phyloP scores from a whole-genome alignment of 2,329 filamentous ascomycete genomes.

The Dothidotthia symphoricarpi region DNA sequence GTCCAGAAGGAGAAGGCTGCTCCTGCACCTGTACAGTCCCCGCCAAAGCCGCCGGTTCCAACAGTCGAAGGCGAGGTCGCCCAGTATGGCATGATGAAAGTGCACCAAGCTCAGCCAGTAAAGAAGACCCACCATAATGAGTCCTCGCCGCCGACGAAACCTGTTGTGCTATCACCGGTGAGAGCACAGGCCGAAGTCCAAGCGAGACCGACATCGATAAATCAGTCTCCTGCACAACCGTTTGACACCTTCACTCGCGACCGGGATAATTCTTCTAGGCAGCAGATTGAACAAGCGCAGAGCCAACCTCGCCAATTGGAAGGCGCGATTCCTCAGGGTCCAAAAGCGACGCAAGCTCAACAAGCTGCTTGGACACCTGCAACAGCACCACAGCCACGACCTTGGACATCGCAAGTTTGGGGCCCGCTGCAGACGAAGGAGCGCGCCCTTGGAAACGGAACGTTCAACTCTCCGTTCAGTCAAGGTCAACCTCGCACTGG shows the following conservation, averaged over 20 bases:
- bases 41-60: slow-evolving; percentile 59
- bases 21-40: slow-evolving; percentile 41
- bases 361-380: slow-evolving; percentile 28
- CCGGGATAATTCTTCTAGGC: slow-evolving; percentile 13
- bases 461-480: slow-evolving; percentile 65
- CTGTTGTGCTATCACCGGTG: slow-evolving; percentile 22
- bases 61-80: slow-evolving; percentile 57
- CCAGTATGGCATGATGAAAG: slow-evolving; percentile 63
- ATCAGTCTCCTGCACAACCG: slow-evolving; percentile 17
- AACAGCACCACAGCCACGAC: slow-evolving; percentile 25
- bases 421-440: slow-evolving; percentile 66
- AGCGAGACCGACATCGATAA: slow-evolving; percentile 17
- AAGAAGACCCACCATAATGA: slow-evolving; percentile 29
- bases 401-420: slow-evolving; percentile 62
- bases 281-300: slow-evolving; percentile 17
- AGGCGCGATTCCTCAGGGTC: slow-evolving; percentile 12
- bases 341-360: slow-evolving; percentile 27
- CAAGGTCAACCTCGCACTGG: slow-evolving; percentile 47
- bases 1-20: slow-evolving; percentile 48
- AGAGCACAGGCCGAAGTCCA: slow-evolving; percentile 21
- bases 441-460: slow-evolving; percentile 72
- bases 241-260: slow-evolving; percentile 24
- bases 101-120: slow-evolving; percentile 57
- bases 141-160: slow-evolving; percentile 12
- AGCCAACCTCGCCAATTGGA: slow-evolving; percentile 18